Base-by-base conservation (phyloP, 1,139 yeast species). In the Arxiozyma telluris region DNA sequence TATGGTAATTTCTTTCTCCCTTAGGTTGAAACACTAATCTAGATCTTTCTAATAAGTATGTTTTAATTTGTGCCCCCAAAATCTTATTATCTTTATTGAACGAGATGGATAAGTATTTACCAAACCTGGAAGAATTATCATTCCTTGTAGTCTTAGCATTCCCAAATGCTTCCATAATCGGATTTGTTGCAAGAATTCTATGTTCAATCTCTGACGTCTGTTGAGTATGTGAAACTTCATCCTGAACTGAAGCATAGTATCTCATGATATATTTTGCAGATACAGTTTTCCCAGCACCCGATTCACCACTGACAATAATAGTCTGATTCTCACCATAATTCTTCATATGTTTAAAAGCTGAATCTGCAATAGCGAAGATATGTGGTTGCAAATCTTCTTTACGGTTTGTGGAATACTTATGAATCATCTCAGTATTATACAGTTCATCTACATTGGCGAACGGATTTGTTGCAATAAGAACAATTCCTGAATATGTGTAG, bases 251-350 rank as follows among this genome's bases (percentile, higher is more conserved):
- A 4, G 98, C 98, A 71, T 93, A 91, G 71, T 90, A 93, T 69
- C 98, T 82, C 98, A 93, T 93, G 61, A 93, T 93, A 70, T 88
- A 93, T 71, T 93, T 93, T 51, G 99, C 98, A 59, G 94, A 83
- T 46, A 93, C 98, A 2, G 98, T 94, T 68, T 93, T 94, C 71
- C 98, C 98, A 25, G 98, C 98, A 70, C 98, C 98, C 7, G 96
- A 88, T 71, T 93, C 98, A 70, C 98, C 98, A 64, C 94, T 84
- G 30, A 93, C 98, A 44, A 93, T 96, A 61, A 93, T 91, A 1
- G 98, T 93, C 73, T 93, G 98, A 73, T 93, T 91, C 63, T 81
- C 77, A 47, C 80, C 76, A 64, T 89, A 94, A 53, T 84, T 79
- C 64, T 87, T 84, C 98, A 93, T 91, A 69, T 96, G 86, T 66